Evolutionary conservation across 805 yeast species (phyloP), one percentile per base, ranked within the genome.

Genomic region (Helenozyma rhizophorensis): DNA sequence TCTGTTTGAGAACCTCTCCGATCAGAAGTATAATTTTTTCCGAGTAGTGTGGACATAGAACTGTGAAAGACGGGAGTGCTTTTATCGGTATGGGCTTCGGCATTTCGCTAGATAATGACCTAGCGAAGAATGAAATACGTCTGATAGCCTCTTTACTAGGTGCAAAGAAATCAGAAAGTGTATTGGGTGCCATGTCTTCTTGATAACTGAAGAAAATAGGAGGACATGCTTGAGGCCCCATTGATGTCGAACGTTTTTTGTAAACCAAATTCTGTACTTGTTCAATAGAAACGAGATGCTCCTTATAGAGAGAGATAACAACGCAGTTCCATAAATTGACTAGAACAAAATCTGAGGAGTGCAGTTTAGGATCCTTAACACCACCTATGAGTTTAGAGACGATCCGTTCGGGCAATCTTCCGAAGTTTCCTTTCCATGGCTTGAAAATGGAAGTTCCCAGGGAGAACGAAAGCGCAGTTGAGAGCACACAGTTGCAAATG

Each of bases 71-170:
- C 2, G 50, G 48, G 48, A 43, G 41, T 15, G 34, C 32, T 8
- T 28, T 33, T 3, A 46, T 33, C 14, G 29, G 38, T 5, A 71
- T 58, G 0, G 87, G 80, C 27, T 80, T 87, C 1, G 86, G 83
- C 65, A 87, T 81, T 1, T 95, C 89, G 0, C 93, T 84, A 0
- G 95, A 80, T 26, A 87, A 62, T 0, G 95, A 85, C 51, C 93
- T 98, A 39, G 99, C 99, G 69, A 93, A 93, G 83, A 94, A 93
- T 38, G 97, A 86, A 51, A 93, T 89, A 76, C 99, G 93, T 74
- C 98, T 65, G 50, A 80, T 80, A 0, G 95, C 95, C 51, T 84
- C 95, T 1, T 86, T 75, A 31, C 77, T 75, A 1, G 73, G 54
- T 14, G 76, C 76, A 45, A 81, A 75, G 12, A 76, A 60, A 4